Conservation (phyloP, 2,329 filamentous ascomycete species). For the Cyanodermella asteris region DNA sequence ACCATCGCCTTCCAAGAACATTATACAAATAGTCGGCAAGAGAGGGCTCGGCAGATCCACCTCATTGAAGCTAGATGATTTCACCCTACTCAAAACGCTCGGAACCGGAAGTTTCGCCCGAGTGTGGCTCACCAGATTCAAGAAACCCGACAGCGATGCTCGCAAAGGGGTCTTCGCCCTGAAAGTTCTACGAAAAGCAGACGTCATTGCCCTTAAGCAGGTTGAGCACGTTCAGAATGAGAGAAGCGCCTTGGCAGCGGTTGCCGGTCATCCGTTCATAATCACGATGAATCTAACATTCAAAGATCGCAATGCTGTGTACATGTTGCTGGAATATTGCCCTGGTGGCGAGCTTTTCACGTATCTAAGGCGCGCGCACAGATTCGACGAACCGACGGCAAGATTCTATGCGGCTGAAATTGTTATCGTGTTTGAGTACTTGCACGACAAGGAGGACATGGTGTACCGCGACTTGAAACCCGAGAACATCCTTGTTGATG, state of each 20-base stretch:
- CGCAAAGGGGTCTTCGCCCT: slow-evolving; percentile 24
- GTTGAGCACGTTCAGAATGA: slow-evolving; percentile 48
- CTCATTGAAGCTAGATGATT: slow-evolving; percentile 23
- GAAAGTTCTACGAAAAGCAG: slow-evolving; percentile 27
- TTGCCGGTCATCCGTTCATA: slow-evolving; percentile 43
- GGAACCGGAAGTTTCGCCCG: slow-evolving; percentile 30
- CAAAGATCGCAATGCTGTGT: slow-evolving; percentile 37
- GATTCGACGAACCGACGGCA: slow-evolving; percentile 40
- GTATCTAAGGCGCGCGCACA: slow-evolving; percentile 37
- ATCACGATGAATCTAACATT: slow-evolving; percentile 43
- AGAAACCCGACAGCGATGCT: slow-evolving; percentile 15
- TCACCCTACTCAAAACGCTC: slow-evolving; percentile 25
- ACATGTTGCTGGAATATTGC: slow-evolving; percentile 42
- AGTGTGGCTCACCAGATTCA: slow-evolving; percentile 25
- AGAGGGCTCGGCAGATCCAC: too few species aligned
- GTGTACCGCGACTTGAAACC: slow-evolving; percentile 46
- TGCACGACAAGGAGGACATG: slow-evolving; percentile 41
- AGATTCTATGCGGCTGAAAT: slow-evolving; percentile 47
- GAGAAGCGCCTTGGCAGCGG: slow-evolving; percentile 37
- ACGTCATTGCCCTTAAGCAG: slow-evolving; percentile 39
- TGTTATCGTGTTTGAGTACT: slow-evolving; percentile 39
- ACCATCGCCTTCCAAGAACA: too few species aligned
- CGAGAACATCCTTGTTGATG: slow-evolving; percentile 44
- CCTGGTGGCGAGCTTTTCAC: slow-evolving; percentile 46
- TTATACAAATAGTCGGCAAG: too few species aligned